These are phyloP conservation scores for Leccinum disarticulatum DNA, from an alignment of 768 basidiomycete species.

Conservation along the genomic window DNA sequence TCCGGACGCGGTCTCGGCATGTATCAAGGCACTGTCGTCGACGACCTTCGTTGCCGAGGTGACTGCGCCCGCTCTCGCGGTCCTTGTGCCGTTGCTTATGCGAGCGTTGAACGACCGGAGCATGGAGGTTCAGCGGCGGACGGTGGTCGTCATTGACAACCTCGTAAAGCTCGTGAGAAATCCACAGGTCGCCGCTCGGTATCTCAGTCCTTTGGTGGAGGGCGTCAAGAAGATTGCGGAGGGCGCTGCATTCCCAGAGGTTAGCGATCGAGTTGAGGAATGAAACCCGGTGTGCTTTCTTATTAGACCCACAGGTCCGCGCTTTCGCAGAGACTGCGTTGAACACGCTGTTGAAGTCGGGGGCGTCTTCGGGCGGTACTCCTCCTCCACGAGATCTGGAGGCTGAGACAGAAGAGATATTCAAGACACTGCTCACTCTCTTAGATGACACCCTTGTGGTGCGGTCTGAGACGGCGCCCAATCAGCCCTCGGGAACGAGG, in stretches of 20 bases:
- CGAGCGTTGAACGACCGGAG: constrained; percentile 94
- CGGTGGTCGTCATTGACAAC: constrained; percentile 94
- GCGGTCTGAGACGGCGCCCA: constrained; percentile 43
- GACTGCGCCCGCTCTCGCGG: constrained; percentile 92
- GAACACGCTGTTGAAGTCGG: constrained; percentile 76
- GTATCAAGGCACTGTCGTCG: constrained; percentile 92
- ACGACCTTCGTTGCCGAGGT: constrained; percentile 98
- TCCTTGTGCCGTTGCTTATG: constrained; percentile 86
- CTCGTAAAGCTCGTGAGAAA: constrained; percentile 96
- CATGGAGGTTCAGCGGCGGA: constrained; percentile 93
- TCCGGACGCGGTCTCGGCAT: constrained; percentile 82
- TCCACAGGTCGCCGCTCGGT: constrained; percentile 83
- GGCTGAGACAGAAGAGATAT: constrained; percentile 56
- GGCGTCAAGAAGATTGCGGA: constrained; percentile 89
- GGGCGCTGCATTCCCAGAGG: constrained; percentile 95
- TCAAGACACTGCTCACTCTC: constrained; percentile 56
- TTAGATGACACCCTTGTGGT: constrained; percentile 50
- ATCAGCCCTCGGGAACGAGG: constrained; percentile 53
- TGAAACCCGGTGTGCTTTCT: constrained; percentile 14
- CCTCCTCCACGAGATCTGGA: constrained; percentile 73
- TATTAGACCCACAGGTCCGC: constrained; percentile 57
- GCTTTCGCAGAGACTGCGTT: constrained; percentile 88
- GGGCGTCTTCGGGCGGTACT: constrained; percentile 73
- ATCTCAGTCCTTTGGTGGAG: constrained; percentile 83
- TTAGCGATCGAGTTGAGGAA: constrained; percentile 29